Base-by-base conservation (phyloP, 192 early-diverging fungal species). In the Geranomyces variabilis region DNA sequence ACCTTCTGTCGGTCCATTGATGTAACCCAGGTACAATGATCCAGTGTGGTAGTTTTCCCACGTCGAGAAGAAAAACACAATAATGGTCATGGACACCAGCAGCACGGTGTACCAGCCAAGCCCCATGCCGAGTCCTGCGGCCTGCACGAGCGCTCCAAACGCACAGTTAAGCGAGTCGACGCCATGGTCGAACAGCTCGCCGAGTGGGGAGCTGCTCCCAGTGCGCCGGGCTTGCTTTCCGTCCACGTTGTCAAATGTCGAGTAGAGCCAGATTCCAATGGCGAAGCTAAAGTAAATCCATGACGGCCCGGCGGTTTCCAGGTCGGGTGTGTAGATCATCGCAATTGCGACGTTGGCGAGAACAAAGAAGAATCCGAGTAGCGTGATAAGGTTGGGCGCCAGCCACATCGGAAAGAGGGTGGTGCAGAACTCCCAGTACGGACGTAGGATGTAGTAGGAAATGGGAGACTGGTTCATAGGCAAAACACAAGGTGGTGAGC, bases 191-290 rank as follows among this genome's bases (percentile, higher is more conserved):
- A 97, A 97, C 59, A 97, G 82, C 82, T 97, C 96, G 21, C 96
- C 96, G 55, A 97, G 74, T n/a, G 96, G 96, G 29, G 92, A 91
- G 0, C 88, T 88, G 13, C 91, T 83, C 45, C 92, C 92, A 19
- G 94, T 96, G 57, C 93, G 85, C 59, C 96, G 82, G n/a, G 96
- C 96, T 80, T 97, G 96, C 78, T 96, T 96, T 24, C 96, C 96
- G 73, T 97, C 96, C 75, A 97, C 91, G 33, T 93, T 93, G 76
- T 97, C 95, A 64, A 95, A 86, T 17, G 91, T 93, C 71, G 90
- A 91, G 79, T 97, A 97, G 13, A 92, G 80, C 79, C 90, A 97
- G 14, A 97, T 76, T 24, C 94, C 93, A 45, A 90, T 62, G 51
- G 85, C 90, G 67, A 92, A 92, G 22, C 86, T 85, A 78, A 85